Percentiles rank a stretch among this genome's conserved stretches.
These are phyloP conservation scores for Hemisphaericaspora lyxosophila DNA, from an alignment of 1,139 yeast species.

Conservation along the genomic window DNA sequence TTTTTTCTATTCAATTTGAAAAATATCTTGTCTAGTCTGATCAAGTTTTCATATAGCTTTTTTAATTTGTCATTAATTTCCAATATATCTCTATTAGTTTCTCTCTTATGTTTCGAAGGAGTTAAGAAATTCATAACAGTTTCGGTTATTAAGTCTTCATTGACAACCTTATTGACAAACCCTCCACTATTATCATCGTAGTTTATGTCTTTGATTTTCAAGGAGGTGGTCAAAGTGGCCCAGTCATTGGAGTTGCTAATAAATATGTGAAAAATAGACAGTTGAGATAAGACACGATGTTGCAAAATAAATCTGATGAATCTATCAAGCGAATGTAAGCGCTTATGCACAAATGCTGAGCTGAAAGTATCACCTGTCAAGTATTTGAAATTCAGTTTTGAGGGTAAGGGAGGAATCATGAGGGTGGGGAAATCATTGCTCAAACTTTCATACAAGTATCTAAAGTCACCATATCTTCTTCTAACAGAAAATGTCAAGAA, in stretches of 20 bases:
- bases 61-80: slow-evolving; percentile 83
- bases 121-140: slow-evolving; percentile 90
- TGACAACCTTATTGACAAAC: slow-evolving; percentile 44
- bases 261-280: slow-evolving; percentile 73
- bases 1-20: slow-evolving; percentile 71
- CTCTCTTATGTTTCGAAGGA: slow-evolving; percentile 64
- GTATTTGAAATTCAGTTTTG: slow-evolving; percentile 86
- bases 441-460: slow-evolving; percentile 72
- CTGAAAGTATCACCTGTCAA: slow-evolving; percentile 92
- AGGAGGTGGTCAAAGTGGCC: slow-evolving; percentile 71
- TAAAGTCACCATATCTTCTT: slow-evolving; percentile 81
- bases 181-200: slow-evolving; percentile 25
- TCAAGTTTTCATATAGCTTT: slow-evolving; percentile 78
- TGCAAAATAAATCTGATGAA: slow-evolving; percentile 70
- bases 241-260: slow-evolving; percentile 77
- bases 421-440: slow-evolving; percentile 78
- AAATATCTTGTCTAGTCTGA: slow-evolving; percentile 76
- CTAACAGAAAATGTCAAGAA: slow-evolving; percentile 55
- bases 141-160: slow-evolving; percentile 73
- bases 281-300: slow-evolving; percentile 71
- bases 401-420: slow-evolving; percentile 91
- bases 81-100: slow-evolving; percentile 72
- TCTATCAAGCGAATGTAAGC: slow-evolving; percentile 81
- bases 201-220: slow-evolving; percentile 41
- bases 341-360: slow-evolving; percentile 72